Evolutionary conservation across 2,329 filamentous ascomycete species (phyloP).

Genomic region (Xylariaceae sp.): DNA sequence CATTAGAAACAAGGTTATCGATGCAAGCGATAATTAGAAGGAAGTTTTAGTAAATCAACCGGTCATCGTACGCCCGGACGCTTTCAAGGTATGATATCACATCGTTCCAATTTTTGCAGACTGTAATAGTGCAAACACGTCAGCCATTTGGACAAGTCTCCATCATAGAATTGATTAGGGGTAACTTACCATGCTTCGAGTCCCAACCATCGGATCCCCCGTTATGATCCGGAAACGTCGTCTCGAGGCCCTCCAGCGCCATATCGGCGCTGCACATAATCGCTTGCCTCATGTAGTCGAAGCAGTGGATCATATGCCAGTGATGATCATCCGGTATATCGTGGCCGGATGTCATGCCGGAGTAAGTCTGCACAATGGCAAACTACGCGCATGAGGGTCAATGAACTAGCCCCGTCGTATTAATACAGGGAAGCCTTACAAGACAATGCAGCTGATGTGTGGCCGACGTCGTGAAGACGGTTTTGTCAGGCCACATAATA

Average conservation of each 20-base stretch:
- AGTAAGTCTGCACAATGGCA: constrained; percentile 48
- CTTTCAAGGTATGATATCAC: no score
- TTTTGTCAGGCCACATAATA: constrained; percentile 38
- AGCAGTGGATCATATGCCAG: constrained; percentile 54
- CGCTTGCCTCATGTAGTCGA: constrained; percentile 51
- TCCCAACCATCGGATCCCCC: constrained; percentile 51
- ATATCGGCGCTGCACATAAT: constrained; percentile 51
- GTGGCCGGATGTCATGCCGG: constrained; percentile 43
- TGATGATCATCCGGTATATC: constrained; percentile 47
- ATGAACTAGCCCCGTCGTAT: no score
- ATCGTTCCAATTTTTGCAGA: no score
- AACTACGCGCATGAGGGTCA: constrained; percentile 28
- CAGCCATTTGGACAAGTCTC: no score
- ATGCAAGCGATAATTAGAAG: no score
- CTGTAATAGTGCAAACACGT: no score
- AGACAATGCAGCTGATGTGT: constrained; percentile 47
- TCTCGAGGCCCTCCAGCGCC: constrained; percentile 49
- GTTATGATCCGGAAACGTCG: constrained; percentile 50
- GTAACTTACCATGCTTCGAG: constrained; percentile 46
- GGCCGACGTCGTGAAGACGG: constrained; percentile 45
- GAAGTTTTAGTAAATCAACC: no score
- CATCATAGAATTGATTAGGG: no score
- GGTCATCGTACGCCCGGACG: no score
- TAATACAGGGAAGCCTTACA: constrained; percentile 26
- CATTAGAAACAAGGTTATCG: no score